Base-by-base conservation (phyloP, 2,329 filamentous ascomycete species). In the Neospermospora avenae region DNA sequence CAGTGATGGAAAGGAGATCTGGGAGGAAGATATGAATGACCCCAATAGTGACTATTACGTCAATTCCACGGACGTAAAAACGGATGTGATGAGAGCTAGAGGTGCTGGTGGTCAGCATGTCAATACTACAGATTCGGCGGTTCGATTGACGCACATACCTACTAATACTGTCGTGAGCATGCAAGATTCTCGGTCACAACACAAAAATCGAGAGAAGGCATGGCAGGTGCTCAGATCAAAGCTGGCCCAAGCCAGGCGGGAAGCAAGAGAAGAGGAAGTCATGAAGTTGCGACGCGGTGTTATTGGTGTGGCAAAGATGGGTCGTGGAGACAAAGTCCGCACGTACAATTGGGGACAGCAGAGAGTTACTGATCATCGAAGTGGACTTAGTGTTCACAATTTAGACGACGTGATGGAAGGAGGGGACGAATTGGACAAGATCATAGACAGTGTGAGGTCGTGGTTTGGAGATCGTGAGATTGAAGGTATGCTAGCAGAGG, bases 71-170 rank as follows among this genome's bases (percentile, higher is more conserved):
- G 93, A 99, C 61, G 91, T 99, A 24, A 82, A 82, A 55, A 80
- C 85, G 20, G 95, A 99, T 72, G 91, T 92, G 62, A 96, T 98
- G 93, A 84, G 93, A 16, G 92, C 95, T 0, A 81, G 91, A 48
- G 95, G 95, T 61, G 93, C 95, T 0, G 95, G 95, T 34, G 95
- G 95, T 0, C 95, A 99, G 77, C 95, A 99, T 76, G 95, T 99
- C 72, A 99, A 99, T 77, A 97, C 93, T 74, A 99, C 95, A 0
- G 95, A 99, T 77, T 96, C 91, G 31, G 95, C 95, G 3, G 90
- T 99, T 63, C 88, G 95, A 10, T 81, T 99, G 69, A 98, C 93
- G 1, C 95, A 99, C 77, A 76, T 89, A 6, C 95, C 95, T 2
- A 96, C 92, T 0, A 90, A 89, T 46, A 95, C 87, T 0, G 85